Percentiles rank a stretch among this genome's conserved stretches.
phyloP scores from a whole-genome alignment of 202 grass and related monocot genomes.

The Setaria viridis region DNA sequence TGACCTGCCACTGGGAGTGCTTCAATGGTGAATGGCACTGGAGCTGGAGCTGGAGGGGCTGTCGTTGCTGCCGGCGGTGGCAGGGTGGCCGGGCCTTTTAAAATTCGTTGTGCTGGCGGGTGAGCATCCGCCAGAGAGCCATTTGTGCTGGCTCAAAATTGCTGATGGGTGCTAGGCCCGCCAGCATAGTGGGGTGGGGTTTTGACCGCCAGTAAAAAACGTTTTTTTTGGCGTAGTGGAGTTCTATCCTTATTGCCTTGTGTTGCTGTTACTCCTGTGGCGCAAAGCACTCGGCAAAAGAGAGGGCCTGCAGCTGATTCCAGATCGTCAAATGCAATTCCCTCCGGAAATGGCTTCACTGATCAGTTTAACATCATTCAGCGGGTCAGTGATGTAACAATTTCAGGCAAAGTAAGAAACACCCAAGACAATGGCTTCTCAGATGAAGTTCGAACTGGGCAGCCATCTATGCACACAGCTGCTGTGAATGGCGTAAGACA shows the following conservation, averaged over 20 bases:
- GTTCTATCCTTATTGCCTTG: constrained; percentile 65
- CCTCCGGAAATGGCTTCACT: constrained; percentile 60
- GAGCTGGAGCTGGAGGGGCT: not conserved
- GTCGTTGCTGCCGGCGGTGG: not conserved
- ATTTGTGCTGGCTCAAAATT: too few species aligned
- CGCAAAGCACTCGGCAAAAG: constrained; percentile 81
- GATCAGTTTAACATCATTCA: constrained; percentile 66
- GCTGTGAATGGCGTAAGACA: constrained; percentile 56
- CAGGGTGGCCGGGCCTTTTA: too few species aligned
- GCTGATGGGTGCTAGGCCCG: too few species aligned
- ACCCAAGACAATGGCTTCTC: constrained; percentile 54
- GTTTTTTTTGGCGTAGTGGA: too few species aligned
- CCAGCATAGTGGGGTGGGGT: too few species aligned
- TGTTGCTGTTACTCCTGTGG: constrained; percentile 94
- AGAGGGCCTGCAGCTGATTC: constrained; percentile 55
- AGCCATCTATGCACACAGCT: constrained; percentile 44
- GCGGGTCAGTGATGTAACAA: constrained; percentile 57
- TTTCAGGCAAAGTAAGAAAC: constrained; percentile 63
- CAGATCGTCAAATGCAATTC: constrained; percentile 53
- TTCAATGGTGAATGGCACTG: not conserved
- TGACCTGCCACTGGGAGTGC: not conserved
- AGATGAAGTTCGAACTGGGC: constrained; percentile 56
- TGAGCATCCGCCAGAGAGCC: too few species aligned
- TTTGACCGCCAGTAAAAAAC: too few species aligned
- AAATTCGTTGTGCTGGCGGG: too few species aligned